Percentiles rank a stretch among this genome's conserved stretches.
Conservation (phyloP, 176 grass and related monocot genomes). For the Carex kokanica region DNA sequence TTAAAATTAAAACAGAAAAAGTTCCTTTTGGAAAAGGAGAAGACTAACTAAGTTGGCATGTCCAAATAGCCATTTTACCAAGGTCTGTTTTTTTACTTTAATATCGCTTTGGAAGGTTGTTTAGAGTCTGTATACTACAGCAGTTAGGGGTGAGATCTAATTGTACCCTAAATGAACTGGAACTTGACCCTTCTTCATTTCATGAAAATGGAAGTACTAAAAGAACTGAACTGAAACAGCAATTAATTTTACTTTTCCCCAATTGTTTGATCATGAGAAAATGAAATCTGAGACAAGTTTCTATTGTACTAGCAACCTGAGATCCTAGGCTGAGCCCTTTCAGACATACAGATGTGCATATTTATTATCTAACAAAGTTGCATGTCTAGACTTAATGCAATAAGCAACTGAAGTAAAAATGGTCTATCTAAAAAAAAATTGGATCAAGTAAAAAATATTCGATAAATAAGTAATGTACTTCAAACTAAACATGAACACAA, state of each 20-base stretch:
- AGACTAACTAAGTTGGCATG: neutral
- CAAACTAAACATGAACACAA: neutral
- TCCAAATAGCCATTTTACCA: constrained; percentile 8
- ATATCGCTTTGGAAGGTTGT: constrained; percentile 6
- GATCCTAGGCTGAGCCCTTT: neutral
- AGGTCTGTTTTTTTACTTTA: neutral
- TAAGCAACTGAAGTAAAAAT: neutral
- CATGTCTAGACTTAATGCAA: neutral
- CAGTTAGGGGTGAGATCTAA: neutral
- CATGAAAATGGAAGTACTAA: neutral
- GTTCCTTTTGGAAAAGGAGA: neutral
- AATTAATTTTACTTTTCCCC: neutral
- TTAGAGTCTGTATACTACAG: neutral
- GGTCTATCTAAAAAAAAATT: neutral
- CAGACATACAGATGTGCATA: neutral
- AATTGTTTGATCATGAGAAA: constrained; percentile 1
- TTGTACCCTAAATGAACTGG: neutral
- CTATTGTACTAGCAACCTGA: neutral
- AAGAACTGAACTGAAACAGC: neutral
- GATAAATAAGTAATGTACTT: neutral
- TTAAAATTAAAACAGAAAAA: neutral
- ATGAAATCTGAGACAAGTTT: neutral
- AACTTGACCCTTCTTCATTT: neutral
- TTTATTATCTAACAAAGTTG: neutral
- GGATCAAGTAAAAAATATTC: neutral